Conservation (phyloP, 768 basidiomycete species). For the Daedalea quercina region DNA sequence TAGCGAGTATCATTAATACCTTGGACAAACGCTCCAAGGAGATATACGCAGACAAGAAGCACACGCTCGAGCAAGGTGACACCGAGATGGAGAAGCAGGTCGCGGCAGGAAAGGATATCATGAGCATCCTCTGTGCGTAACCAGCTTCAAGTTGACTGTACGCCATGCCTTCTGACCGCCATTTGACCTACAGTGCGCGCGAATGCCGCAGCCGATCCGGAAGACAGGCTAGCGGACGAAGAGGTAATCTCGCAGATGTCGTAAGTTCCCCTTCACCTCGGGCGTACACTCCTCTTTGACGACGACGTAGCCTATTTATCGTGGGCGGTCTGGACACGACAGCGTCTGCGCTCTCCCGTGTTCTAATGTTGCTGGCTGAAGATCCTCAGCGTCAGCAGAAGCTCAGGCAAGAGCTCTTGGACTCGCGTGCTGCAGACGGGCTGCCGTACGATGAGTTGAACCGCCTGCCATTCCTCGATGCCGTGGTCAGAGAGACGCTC, state of each 20-base stretch:
- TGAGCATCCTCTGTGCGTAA: constrained; percentile 16
- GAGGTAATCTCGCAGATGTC: constrained; percentile 16
- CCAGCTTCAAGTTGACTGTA: not conserved
- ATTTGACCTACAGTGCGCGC: not conserved
- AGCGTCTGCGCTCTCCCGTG: constrained; percentile 11
- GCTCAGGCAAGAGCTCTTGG: constrained; percentile 32
- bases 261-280: constrained; percentile 2
- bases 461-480: constrained; percentile 31
- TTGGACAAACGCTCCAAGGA: no score
- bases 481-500: constrained; percentile 26
- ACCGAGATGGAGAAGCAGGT: constrained; percentile 8
- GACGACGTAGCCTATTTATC: constrained; percentile 11
- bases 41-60: constrained; percentile 3
- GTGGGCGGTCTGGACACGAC: constrained; percentile 20
- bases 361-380: constrained; percentile 16
- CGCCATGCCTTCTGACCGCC: not conserved
- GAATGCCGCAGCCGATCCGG: constrained; percentile 7
- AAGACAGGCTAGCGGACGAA: constrained; percentile 12
- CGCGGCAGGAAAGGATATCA: constrained; percentile 17
- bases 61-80: constrained; percentile 7
- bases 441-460: constrained; percentile 27
- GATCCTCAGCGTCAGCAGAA: constrained; percentile 25
- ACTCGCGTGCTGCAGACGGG: constrained; percentile 30
- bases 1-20: no score
- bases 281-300: no score